phyloP scores from a whole-genome alignment of 1,284 basidiomycete species.

The Apiotrichum domesticum region DNA sequence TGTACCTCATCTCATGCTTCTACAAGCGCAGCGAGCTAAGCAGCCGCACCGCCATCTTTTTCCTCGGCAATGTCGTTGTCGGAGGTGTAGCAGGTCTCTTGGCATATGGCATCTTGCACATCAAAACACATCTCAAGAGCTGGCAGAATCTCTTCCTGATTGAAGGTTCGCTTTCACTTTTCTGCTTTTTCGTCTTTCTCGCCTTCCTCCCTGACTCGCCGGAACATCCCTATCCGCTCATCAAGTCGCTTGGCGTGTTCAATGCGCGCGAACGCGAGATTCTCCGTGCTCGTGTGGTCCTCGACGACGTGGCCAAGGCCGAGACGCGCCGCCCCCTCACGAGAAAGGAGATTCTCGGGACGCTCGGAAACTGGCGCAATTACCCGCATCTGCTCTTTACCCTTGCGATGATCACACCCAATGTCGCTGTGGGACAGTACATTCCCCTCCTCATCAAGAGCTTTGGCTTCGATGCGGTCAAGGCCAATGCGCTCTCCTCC shows the following conservation, averaged over 20 bases:
- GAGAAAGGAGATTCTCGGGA: conserved; percentile 19
- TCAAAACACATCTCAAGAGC: conserved; percentile 4
- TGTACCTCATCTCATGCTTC: conserved; percentile 17
- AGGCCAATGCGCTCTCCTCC: conserved; percentile 28
- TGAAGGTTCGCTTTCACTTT: conserved; percentile 26
- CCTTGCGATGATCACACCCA: conserved; percentile 22
- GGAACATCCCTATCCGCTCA: conserved; percentile 13
- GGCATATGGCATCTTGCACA: conserved; percentile 11
- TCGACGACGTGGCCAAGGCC: conserved; percentile 27
- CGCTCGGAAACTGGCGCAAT: conserved; percentile 26
- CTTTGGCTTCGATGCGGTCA: conserved; percentile 45
- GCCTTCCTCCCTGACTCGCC: conserved; percentile 26
- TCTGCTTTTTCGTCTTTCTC: conserved; percentile 18
- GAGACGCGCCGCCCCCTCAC: conserved; percentile 6
- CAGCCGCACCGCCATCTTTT: conserved; percentile 22
- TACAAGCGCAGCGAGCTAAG: conserved; percentile 26
- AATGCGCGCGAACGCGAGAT: conserved; percentile 29
- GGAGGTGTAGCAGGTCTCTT: conserved; percentile 17
- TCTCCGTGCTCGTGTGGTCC: conserved; percentile 22
- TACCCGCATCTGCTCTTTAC: conserved; percentile 35
- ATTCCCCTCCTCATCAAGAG: conserved; percentile 23
- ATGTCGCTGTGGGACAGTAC: conserved; percentile 19
- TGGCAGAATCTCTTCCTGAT: conserved; percentile 10
- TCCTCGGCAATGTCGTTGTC: conserved; percentile 17
- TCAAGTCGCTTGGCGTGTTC: conserved; percentile 22